phyloP scores from a whole-genome alignment of 2,329 filamentous ascomycete genomes.

The Aspergillus fumigatiaffinis region DNA sequence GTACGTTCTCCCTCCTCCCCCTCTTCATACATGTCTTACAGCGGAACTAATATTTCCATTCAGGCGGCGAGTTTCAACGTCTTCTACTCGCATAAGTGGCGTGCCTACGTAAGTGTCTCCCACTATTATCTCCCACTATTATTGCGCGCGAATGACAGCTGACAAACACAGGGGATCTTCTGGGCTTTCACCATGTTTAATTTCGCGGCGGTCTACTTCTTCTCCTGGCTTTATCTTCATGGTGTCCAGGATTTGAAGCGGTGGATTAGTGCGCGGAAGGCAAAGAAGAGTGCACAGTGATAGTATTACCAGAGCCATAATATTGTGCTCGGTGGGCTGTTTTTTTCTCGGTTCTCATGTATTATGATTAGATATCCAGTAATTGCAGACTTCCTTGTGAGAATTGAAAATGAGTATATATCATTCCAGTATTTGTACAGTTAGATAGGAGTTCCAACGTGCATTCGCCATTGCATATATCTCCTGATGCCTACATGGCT shows the following conservation, averaged over 20 bases:
- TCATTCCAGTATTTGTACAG: background rate
- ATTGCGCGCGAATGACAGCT: background rate
- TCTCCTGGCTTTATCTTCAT: slow-evolving; percentile 53
- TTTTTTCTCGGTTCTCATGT: background rate
- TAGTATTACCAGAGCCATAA: background rate
- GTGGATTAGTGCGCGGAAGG: slow-evolving; percentile 29
- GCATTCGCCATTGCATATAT: background rate
- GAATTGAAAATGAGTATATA: background rate
- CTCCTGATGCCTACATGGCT: background rate
- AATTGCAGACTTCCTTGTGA: background rate
- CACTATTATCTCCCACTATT: slow-evolving; percentile 8
- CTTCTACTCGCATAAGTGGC: slow-evolving; percentile 59
- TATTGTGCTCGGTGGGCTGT: no score
- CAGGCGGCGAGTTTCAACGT: slow-evolving; percentile 53
- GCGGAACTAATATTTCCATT: background rate
- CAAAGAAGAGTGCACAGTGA: slow-evolving; percentile 14
- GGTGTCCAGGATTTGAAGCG: slow-evolving; percentile 29
- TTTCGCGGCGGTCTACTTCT: slow-evolving; percentile 51
- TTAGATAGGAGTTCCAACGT: background rate
- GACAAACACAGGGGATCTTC: slow-evolving; percentile 51
- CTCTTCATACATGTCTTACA: background rate
- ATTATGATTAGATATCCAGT: background rate
- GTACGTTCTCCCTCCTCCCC: slow-evolving; percentile 29
- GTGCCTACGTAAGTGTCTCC: slow-evolving; percentile 52
- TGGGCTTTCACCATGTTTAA: slow-evolving; percentile 64